A percentile compares a stretch with the other conserved stretches of the same genome.
Evolutionary conservation across 208 protist genomes (phyloP).

Genomic region (Crithidia brevicula): DNA sequence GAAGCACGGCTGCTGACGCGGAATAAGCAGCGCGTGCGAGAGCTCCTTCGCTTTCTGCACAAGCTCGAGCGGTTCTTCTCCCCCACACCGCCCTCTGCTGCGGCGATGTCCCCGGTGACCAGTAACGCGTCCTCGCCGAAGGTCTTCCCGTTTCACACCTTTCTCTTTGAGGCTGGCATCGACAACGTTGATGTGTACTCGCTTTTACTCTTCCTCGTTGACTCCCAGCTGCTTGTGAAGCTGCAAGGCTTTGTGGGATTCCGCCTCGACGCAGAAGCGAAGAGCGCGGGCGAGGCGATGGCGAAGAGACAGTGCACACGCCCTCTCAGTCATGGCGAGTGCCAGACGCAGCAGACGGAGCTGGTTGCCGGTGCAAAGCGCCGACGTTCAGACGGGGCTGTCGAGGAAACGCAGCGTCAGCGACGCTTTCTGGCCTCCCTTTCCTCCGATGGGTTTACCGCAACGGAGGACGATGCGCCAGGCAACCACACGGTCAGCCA

Average conservation of each 20-base stretch:
- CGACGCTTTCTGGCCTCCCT: slow-evolving; percentile 1
- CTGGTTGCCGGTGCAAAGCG: not conserved
- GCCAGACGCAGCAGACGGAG: slow-evolving; percentile 2
- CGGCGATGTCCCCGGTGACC: too few relatives aligned
- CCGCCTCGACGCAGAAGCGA: slow-evolving; percentile 17
- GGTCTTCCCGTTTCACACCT: slow-evolving; percentile 44
- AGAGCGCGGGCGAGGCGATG: not conserved
- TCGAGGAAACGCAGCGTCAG: slow-evolving; percentile 7
- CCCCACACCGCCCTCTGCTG: too few relatives aligned
- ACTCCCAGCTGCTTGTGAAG: slow-evolving; percentile 69
- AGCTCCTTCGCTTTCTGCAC: slow-evolving; percentile 73
- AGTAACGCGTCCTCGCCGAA: not conserved
- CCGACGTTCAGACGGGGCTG: too few relatives aligned
- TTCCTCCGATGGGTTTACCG: too few relatives aligned
- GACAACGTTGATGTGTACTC: slow-evolving; percentile 76
- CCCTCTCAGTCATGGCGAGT: not conserved
- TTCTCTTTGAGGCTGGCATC: slow-evolving; percentile 78
- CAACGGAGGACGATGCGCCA: too few relatives aligned
- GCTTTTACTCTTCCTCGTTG: slow-evolving; percentile 60
- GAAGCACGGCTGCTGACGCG: slow-evolving; percentile 75
- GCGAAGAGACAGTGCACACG: not conserved
- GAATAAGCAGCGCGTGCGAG: slow-evolving; percentile 90
- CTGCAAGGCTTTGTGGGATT: slow-evolving; percentile 67
- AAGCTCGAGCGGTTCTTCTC: slow-evolving; percentile 31
- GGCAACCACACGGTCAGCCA: too few relatives aligned